Conservation (phyloP, 805 yeast species). For the Sugiyamaella boreocaroliniensis region DNA sequence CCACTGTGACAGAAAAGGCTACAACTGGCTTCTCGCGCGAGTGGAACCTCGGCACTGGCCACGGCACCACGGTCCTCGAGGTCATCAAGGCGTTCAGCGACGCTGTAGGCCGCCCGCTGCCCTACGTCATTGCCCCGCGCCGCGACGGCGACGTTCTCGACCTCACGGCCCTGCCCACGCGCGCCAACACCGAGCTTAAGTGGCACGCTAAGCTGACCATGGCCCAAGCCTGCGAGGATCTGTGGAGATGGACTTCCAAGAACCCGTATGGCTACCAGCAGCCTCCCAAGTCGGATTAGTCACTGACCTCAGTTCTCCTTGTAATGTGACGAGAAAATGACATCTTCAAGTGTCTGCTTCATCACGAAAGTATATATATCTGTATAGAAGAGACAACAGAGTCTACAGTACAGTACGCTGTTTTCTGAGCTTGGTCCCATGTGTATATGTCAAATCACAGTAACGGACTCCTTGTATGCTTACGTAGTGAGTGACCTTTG, state of each 20-base stretch:
- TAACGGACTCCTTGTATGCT: too few species aligned
- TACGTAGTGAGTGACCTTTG: too few species aligned
- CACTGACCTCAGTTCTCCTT: too few species aligned
- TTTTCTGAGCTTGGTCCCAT: too few species aligned
- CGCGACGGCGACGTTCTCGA: slow-evolving; percentile 72
- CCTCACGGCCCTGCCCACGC: slow-evolving; percentile 61
- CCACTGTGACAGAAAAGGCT: slow-evolving; percentile 15
- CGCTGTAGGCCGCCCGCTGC: slow-evolving; percentile 58
- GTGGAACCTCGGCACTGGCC: slow-evolving; percentile 82
- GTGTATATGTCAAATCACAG: too few species aligned
- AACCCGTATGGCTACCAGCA: slow-evolving; percentile 57
- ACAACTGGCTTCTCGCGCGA: slow-evolving; percentile 53
- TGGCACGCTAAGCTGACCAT: slow-evolving; percentile 56
- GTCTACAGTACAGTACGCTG: too few species aligned
- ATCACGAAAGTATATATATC: too few species aligned
- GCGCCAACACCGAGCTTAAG: slow-evolving; percentile 58
- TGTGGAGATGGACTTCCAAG: slow-evolving; percentile 71
- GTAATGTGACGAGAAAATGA: too few species aligned
- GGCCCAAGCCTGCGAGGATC: slow-evolving; percentile 59
- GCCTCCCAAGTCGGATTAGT: slow-evolving; percentile 11
- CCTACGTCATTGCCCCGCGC: slow-evolving; percentile 58
- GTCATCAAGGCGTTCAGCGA: slow-evolving; percentile 57
- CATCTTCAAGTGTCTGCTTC: too few species aligned
- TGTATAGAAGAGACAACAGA: too few species aligned
- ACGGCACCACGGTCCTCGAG: slow-evolving; percentile 72